Evolutionary conservation across 352 stramenopile species (phyloP).

Genomic region (Pythium monospermum): DNA sequence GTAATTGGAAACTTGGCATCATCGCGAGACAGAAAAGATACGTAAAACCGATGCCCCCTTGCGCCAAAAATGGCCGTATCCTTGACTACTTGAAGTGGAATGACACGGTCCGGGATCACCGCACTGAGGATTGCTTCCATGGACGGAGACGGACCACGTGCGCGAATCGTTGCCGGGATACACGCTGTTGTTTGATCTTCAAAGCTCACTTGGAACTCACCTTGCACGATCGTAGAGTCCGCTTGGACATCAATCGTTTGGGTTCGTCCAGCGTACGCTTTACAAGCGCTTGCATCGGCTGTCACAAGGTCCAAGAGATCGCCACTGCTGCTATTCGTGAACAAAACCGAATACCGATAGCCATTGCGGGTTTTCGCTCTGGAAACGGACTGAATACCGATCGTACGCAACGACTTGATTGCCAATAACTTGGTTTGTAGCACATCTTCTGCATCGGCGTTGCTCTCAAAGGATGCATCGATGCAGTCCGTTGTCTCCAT

Average conservation of each 20-base stretch:
- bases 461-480: constrained; percentile 27
- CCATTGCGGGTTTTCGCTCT: constrained; percentile 29
- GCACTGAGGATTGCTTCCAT: constrained; percentile 34
- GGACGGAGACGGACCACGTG: constrained; percentile 26
- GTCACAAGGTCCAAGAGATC: constrained; percentile 51
- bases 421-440: constrained; percentile 30
- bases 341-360: constrained; percentile 45
- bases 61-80: constrained; percentile 32
- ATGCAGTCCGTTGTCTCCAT: constrained; percentile 52
- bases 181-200: constrained; percentile 35
- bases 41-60: constrained; percentile 36
- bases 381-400: constrained; percentile 37
- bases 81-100: constrained; percentile 39
- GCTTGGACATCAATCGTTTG: constrained; percentile 68
- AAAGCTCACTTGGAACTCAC: constrained; percentile 36
- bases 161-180: constrained; percentile 40
- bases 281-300: constrained; percentile 29
- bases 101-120: constrained; percentile 30
- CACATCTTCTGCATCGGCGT: constrained; percentile 42
- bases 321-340: constrained; percentile 35
- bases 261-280: constrained; percentile 27
- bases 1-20: constrained; percentile 34
- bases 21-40: constrained; percentile 35
- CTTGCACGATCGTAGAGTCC: constrained; percentile 32
- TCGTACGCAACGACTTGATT: constrained; percentile 47